A percentile compares a stretch with the other conserved stretches of the same genome.
Conservation (phyloP, 1,284 basidiomycete genomes). For the Ustilago bromivora region DNA sequence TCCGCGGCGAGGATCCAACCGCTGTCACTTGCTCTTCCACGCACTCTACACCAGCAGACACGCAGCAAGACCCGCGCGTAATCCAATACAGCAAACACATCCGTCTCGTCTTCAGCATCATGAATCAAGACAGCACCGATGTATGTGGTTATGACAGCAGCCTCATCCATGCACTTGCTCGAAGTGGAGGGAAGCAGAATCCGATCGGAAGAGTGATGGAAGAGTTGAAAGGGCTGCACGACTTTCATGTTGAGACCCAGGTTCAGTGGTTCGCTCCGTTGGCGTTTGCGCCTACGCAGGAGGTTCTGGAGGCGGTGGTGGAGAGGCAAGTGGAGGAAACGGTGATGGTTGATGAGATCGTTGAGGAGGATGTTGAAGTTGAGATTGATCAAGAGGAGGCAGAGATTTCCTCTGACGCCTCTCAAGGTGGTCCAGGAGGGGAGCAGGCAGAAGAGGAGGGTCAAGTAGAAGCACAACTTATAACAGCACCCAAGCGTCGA, state of each 20-base stretch:
- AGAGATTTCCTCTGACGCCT: neutral
- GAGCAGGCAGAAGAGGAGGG: slow-evolving; percentile 18
- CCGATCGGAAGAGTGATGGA: slow-evolving; percentile 33
- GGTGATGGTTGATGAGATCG: slow-evolving; percentile 46
- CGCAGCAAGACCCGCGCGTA: slow-evolving; percentile 47
- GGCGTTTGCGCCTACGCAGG: slow-evolving; percentile 79
- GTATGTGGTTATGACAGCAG: slow-evolving; percentile 31
- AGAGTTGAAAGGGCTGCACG: slow-evolving; percentile 75
- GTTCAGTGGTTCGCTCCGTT: slow-evolving; percentile 91
- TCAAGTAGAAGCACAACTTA: slow-evolving; percentile 8
- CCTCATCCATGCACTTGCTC: slow-evolving; percentile 28
- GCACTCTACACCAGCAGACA: slow-evolving; percentile 8
- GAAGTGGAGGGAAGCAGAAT: neutral
- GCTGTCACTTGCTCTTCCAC: neutral
- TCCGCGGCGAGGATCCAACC: slow-evolving; percentile 24
- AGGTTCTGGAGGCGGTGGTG: slow-evolving; percentile 62
- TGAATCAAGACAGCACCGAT: slow-evolving; percentile 61
- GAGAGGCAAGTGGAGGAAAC: slow-evolving; percentile 25
- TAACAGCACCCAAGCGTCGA: neutral
- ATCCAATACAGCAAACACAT: slow-evolving; percentile 61
- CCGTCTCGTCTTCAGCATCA: slow-evolving; percentile 63
- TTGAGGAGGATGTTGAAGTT: slow-evolving; percentile 29
- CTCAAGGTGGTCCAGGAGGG: neutral
- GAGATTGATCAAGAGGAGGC: slow-evolving; percentile 8
- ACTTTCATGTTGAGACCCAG: slow-evolving; percentile 93